These are phyloP conservation scores for Yamadazyma trypodendri DNA, from an alignment of 1,139 yeast genomes.

Conservation along the genomic window DNA sequence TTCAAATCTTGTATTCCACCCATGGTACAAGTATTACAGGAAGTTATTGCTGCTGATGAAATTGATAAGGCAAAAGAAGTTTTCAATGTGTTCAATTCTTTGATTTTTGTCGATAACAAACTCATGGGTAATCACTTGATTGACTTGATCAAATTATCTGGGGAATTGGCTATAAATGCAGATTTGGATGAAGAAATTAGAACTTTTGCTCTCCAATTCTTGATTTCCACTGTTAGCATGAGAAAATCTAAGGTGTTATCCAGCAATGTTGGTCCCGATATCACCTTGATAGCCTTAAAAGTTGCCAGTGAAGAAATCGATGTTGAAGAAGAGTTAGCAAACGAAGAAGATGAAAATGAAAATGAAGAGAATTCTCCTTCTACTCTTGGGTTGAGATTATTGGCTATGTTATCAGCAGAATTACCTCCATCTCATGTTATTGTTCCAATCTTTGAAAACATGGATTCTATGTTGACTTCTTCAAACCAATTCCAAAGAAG, in stretches of 20 bases:
- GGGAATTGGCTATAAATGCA: constrained; percentile 69
- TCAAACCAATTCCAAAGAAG: constrained; percentile 76
- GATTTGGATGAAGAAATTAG: constrained; percentile 79
- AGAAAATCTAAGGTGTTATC: constrained; percentile 65
- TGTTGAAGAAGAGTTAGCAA: constrained; percentile 66
- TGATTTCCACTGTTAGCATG: constrained; percentile 71
- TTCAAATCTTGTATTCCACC: constrained; percentile 73
- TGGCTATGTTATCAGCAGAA: constrained; percentile 75
- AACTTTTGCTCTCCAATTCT: constrained; percentile 79
- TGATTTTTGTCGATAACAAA: constrained; percentile 72
- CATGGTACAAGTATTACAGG: constrained; percentile 79
- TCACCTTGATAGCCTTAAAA: constrained; percentile 71
- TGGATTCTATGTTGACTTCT: constrained; percentile 62
- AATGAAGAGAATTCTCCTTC: constrained; percentile 87
- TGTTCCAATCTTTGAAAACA: constrained; percentile 69
- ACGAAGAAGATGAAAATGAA: constrained; percentile 86
- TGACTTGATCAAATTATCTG: constrained; percentile 67
- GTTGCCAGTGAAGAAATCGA: constrained; percentile 82
- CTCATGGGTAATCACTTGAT: constrained; percentile 76
- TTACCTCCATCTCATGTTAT: constrained; percentile 93
- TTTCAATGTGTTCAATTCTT: constrained; percentile 82
- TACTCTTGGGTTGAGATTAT: constrained; percentile 73
- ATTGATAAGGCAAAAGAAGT: constrained; percentile 69
- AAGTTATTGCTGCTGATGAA: constrained; percentile 70
- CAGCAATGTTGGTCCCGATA: constrained; percentile 75